These are phyloP conservation scores for Fremontodendron californicum DNA, from an alignment of 345 rosid genomes.

Conservation along the genomic window DNA sequence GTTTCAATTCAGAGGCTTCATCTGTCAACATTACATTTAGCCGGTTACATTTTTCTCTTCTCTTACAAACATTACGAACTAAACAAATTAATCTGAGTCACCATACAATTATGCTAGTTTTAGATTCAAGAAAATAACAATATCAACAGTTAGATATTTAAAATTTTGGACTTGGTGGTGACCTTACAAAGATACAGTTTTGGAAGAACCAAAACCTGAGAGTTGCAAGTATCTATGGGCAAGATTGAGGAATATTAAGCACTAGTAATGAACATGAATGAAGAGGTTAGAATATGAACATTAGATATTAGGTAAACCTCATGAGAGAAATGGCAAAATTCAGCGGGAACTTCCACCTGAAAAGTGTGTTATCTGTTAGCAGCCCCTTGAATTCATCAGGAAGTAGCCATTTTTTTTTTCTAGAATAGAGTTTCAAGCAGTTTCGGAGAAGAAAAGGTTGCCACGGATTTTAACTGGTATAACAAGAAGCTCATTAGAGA, in stretches of 20 bases:
- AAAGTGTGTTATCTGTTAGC: slow-evolving; percentile 30
- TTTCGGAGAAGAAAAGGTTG: slow-evolving; percentile 50
- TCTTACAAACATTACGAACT: not conserved
- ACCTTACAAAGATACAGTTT: slow-evolving; percentile 11
- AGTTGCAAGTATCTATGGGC: slow-evolving; percentile 21
- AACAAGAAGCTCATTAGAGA: slow-evolving; percentile 14
- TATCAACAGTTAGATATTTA: slow-evolving; percentile 2
- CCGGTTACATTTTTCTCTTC: slow-evolving; percentile 8
- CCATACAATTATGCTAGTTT: not conserved
- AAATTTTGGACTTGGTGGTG: not conserved
- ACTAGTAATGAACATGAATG: slow-evolving; percentile 8
- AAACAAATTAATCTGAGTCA: not conserved
- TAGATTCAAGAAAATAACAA: not conserved
- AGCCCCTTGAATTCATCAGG: slow-evolving; percentile 16
- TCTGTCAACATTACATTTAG: slow-evolving; percentile 6
- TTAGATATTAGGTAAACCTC: slow-evolving; percentile 17
- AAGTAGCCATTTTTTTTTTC: slow-evolving; percentile 20
- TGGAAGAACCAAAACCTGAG: slow-evolving; percentile 26
- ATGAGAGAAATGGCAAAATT: slow-evolving; percentile 13
- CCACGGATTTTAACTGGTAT: slow-evolving; percentile 76
- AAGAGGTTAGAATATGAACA: slow-evolving; percentile 13
- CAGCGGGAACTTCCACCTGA: slow-evolving; percentile 10
- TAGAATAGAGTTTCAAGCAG: slow-evolving; percentile 62
- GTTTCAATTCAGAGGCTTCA: not conserved
- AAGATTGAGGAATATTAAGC: slow-evolving; percentile 13